Evolutionary conservation across 257 asterid species (phyloP).

Genomic region (Misopates orontium): DNA sequence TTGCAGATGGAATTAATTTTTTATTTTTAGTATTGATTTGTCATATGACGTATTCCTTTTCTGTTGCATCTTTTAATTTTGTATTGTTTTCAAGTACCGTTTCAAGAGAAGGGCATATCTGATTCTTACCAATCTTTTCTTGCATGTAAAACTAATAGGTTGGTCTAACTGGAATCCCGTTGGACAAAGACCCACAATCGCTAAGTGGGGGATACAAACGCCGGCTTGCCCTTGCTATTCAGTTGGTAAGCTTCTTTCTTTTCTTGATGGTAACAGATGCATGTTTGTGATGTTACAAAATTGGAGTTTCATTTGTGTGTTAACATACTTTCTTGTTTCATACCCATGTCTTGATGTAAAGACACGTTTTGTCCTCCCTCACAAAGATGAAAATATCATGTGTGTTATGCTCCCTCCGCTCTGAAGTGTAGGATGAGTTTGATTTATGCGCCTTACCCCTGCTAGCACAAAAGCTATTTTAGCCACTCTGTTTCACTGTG

Average conservation of each 20-base stretch:
- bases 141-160: constrained; percentile 44
- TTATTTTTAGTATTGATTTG: not conserved
- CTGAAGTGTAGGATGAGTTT: constrained; percentile 21
- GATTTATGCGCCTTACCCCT: constrained; percentile 18
- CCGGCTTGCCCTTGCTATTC: constrained; percentile 91
- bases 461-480: constrained; percentile 4
- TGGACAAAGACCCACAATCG: constrained; percentile 85
- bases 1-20: not conserved
- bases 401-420: not conserved
- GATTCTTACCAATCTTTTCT: constrained; percentile 15
- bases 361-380: constrained; percentile 7
- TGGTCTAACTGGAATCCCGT: constrained; percentile 68
- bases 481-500: constrained; percentile 8
- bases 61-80: not conserved
- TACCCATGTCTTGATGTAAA: constrained; percentile 9
- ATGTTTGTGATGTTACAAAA: constrained; percentile 25
- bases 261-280: constrained; percentile 13
- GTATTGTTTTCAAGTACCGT: not conserved
- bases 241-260: constrained; percentile 58
- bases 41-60: constrained; percentile 1
- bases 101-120: constrained; percentile 7
- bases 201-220: constrained; percentile 97
- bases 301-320: constrained; percentile 19
- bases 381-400: constrained; percentile 6
- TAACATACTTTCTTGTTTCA: not conserved